These are phyloP conservation scores for Syzygium malaccense DNA, from an alignment of 441 rosid genomes.

Conservation along the genomic window DNA sequence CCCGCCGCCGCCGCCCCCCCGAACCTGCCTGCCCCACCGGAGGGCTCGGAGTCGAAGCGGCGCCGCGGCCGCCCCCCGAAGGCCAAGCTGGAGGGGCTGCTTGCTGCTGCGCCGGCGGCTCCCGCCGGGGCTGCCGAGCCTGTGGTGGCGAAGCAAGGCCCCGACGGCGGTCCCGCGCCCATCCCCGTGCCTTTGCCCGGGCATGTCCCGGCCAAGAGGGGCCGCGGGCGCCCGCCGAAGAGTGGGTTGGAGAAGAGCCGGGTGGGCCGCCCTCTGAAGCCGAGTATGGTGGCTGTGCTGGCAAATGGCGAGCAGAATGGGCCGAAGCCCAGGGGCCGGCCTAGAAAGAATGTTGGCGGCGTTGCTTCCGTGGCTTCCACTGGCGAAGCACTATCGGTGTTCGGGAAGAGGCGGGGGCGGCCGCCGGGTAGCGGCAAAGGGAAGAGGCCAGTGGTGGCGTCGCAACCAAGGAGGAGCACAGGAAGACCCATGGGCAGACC, in stretches of 20 bases:
- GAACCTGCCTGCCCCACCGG: constrained; percentile 4
- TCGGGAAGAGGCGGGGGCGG: constrained; percentile 47
- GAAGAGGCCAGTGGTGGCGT: neutral
- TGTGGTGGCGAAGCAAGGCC: neutral
- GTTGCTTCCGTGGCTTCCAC: constrained; percentile 4
- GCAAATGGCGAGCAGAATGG: neutral
- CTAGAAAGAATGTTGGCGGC: constrained; percentile 27
- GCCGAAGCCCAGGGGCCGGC: constrained; percentile 57
- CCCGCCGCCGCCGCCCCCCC: neutral
- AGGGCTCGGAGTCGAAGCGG: constrained; percentile 17
- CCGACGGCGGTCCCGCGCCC: neutral
- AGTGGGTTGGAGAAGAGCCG: neutral
- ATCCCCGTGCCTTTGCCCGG: neutral
- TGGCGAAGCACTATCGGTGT: constrained; percentile 4
- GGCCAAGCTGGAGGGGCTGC: constrained; percentile 14
- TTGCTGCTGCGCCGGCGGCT: neutral
- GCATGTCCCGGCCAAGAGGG: neutral
- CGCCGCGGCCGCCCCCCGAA: constrained; percentile 38
- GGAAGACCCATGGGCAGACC: constrained; percentile 70
- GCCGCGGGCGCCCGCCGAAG: neutral
- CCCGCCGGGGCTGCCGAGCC: neutral
- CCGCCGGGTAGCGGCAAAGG: constrained; percentile 30
- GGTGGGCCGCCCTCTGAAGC: constrained; percentile 1
- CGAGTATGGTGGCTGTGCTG: neutral
- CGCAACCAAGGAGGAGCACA: neutral